Evolutionary conservation across 169 alveolate genomes (phyloP).

Genomic region (Perkinsus olseni): DNA sequence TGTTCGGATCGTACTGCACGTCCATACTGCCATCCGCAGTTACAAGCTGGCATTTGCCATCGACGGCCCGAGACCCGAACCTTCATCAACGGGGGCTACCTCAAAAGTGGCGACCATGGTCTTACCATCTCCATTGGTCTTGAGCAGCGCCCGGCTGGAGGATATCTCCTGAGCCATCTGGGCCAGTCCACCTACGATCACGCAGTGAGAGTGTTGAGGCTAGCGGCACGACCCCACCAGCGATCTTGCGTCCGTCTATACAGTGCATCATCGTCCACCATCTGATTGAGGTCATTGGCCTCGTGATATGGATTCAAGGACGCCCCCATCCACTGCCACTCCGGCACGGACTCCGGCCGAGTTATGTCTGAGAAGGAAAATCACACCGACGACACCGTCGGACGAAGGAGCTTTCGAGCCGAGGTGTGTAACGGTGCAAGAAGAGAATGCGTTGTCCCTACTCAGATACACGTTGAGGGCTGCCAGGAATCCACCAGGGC

Average conservation of each 20-base stretch:
- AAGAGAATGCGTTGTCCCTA: too few species aligned
- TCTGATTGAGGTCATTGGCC: slow-evolving; percentile 21
- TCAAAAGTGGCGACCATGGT: neutral
- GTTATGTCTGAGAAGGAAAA: neutral
- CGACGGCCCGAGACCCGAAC: neutral
- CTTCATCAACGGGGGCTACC: neutral
- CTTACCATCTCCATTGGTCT: neutral
- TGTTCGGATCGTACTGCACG: slow-evolving; percentile 24
- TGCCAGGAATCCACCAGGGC: slow-evolving; percentile 40
- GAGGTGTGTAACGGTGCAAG: too few species aligned
- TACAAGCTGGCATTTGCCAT: neutral
- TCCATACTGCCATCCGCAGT: slow-evolving; percentile 36
- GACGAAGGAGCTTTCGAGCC: slow-evolving; percentile 19
- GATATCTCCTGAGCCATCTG: neutral
- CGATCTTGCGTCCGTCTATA: slow-evolving; percentile 22
- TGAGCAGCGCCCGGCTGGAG: neutral
- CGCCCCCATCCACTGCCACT: slow-evolving; percentile 23
- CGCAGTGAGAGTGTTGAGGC: neutral
- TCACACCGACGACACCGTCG: neutral
- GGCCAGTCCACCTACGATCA: neutral
- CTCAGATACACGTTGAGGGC: slow-evolving; percentile 30
- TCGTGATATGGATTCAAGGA: slow-evolving; percentile 33
- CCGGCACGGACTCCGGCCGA: neutral
- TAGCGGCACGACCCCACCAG: neutral
- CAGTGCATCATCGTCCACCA: slow-evolving; percentile 29